Conservation (phyloP, 2,329 filamentous ascomycete genomes). For the Elsinoe australis region DNA sequence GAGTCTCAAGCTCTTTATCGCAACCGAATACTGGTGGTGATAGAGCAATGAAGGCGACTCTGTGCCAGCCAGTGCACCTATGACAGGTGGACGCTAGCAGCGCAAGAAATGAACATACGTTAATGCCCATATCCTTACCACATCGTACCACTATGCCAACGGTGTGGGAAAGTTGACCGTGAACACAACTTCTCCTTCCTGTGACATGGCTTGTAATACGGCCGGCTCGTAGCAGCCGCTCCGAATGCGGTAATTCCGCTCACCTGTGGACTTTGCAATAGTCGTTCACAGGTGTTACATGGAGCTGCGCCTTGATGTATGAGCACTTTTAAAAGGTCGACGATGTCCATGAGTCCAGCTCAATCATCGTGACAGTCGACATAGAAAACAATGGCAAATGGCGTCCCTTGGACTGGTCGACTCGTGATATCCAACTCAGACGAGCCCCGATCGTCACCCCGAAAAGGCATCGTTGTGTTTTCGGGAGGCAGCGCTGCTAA, state of each 20-base stretch:
- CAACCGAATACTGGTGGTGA: neutral
- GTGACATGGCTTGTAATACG: no score
- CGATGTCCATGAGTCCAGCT: no score
- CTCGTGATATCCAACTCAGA: conserved; percentile 10
- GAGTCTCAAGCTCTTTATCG: neutral
- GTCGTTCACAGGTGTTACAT: no score
- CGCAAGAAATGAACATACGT: conserved; percentile 6
- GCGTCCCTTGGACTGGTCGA: neutral
- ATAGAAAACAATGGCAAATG: neutral
- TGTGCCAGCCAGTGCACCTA: no score
- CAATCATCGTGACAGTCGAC: no score
- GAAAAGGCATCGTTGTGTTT: conserved; percentile 68
- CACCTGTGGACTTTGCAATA: no score
- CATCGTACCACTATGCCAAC: neutral
- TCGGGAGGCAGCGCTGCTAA: conserved; percentile 93
- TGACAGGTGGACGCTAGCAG: no score
- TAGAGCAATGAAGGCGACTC: neutral
- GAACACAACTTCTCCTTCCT: no score
- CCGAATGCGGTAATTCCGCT: no score
- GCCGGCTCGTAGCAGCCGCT: no score
- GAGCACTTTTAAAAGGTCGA: no score
- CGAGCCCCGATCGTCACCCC: conserved; percentile 5
- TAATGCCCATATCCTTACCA: neutral
- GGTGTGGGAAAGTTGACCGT: no score
- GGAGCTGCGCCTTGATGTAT: neutral